These are phyloP conservation scores for Trypanosoma brucei DNA, from an alignment of 208 protist genomes.

Conservation along the genomic window DNA sequence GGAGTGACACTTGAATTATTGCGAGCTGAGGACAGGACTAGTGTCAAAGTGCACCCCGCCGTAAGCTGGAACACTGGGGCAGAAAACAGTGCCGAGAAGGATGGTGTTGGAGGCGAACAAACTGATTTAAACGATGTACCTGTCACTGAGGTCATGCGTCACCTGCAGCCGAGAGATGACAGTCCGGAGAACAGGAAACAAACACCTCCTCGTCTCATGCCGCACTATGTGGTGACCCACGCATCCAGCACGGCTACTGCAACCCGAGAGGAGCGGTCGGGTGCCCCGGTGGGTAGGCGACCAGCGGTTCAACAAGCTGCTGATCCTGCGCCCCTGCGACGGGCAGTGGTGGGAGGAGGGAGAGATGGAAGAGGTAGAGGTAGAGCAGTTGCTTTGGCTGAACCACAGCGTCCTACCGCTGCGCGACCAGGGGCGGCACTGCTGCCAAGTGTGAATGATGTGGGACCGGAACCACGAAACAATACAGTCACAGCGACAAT, in stretches of 20 bases:
- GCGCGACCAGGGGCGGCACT: neutral
- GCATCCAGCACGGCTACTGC: neutral
- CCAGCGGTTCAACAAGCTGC: neutral
- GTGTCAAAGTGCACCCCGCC: too few species aligned
- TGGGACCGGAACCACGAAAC: neutral
- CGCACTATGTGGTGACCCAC: too few species aligned
- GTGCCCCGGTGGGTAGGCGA: neutral
- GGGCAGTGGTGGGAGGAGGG: conserved; percentile 4
- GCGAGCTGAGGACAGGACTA: too few species aligned
- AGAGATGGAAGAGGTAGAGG: neutral
- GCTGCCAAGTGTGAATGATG: neutral
- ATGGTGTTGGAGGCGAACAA: too few species aligned
- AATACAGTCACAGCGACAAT: neutral
- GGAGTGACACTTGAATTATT: too few species aligned
- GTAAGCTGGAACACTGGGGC: too few species aligned
- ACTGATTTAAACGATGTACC: too few species aligned
- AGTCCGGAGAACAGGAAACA: too few species aligned
- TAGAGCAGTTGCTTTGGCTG: neutral
- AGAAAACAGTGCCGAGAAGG: too few species aligned
- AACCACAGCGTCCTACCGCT: neutral
- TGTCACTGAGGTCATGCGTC: too few species aligned
- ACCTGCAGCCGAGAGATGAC: too few species aligned
- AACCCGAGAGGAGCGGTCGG: neutral
- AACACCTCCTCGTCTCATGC: too few species aligned
- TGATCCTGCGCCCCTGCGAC: conserved; percentile 2